phyloP scores from a whole-genome alignment of 495 filamentous ascomycete genomes.

The Daldinia bambusicola region DNA sequence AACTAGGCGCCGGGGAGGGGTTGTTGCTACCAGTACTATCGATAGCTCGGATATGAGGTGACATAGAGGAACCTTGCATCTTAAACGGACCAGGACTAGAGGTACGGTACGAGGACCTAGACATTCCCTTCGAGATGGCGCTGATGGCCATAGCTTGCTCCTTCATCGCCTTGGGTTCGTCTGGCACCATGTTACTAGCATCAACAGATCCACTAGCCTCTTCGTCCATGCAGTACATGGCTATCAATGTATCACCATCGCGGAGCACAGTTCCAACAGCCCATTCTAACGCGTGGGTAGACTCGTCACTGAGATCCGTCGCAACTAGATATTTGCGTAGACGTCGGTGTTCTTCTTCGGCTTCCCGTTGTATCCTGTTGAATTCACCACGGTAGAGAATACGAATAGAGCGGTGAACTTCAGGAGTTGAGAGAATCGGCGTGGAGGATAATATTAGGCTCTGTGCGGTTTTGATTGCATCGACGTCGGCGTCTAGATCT shows the following conservation, averaged over 20 bases:
- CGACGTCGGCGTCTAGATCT: conserved; percentile 84
- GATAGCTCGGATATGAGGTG: conserved; percentile 43
- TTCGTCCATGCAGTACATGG: conserved; percentile 91
- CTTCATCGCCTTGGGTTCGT: conserved; percentile 71
- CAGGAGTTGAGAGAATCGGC: conserved; percentile 77
- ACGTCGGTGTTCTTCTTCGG: conserved; percentile 78
- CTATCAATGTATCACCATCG: conserved; percentile 92
- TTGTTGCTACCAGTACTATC: conserved; percentile 43
- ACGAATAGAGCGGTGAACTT: conserved; percentile 79
- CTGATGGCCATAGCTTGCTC: conserved; percentile 71
- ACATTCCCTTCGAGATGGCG: conserved; percentile 53
- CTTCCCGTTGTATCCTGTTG: conserved; percentile 72
- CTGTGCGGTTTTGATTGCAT: conserved; percentile 86
- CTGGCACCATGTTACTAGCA: conserved; percentile 49
- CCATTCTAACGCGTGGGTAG: conserved; percentile 94
- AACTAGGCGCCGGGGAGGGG: conserved; percentile 56
- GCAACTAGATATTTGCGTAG: conserved; percentile 91
- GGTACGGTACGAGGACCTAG: conserved; percentile 43
- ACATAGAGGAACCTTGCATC: conserved; percentile 45
- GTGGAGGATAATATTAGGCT: conserved; percentile 82
- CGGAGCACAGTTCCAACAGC: conserved; percentile 95
- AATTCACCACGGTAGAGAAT: conserved; percentile 92
- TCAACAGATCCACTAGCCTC: conserved; percentile 68
- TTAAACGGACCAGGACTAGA: conserved; percentile 46
- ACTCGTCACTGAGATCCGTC: conserved; percentile 92